Evolutionary conservation across 139 green algal species (phyloP), one percentile per base, ranked within the genome.

Genomic region (Astrephomene gubernaculifera): DNA sequence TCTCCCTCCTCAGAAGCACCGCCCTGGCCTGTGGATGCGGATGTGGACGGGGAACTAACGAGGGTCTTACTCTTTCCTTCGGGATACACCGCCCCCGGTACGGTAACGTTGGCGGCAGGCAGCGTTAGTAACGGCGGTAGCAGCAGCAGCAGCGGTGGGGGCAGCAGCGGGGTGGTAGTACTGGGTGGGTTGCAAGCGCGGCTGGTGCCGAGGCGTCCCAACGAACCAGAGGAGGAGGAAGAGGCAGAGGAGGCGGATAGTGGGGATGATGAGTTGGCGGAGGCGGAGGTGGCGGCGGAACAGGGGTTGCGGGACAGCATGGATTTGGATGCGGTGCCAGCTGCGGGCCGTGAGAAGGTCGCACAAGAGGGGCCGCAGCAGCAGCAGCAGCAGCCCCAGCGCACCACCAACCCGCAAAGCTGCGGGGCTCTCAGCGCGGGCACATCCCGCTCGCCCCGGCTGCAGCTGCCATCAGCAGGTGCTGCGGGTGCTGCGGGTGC

Each of bases 11-110:
- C 31, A 1, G 33, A 25, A 14, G 25, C 25, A 27, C 84, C 89
- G 8, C 89, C 89, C 0, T 92, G 89, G 89, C 83, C 68, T 0
- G 63, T 52, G 9, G 89, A 92, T 39, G n/a, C 60, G n/a, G 35
- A n/a, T n/a, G n/a, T 61, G 2, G 89, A 92, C 43, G 53, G 10
- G 0, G 43, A 63, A 31, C 70, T 92, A n/a, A 90, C 84, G 1
- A n/a, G 39, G 41, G 38, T 53, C 12, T 57, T 57, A 57, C 49
- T 57, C n/a, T n/a, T n/a, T n/a, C n/a, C n/a, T n/a, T n/a, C n/a
- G n/a, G n/a, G n/a, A 57, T 25, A 17, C 49, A 57, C 49, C 49
- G 17, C n/a, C n/a, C n/a, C n/a, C n/a, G n/a, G n/a, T n/a, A n/a
- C n/a, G n/a, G n/a, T n/a, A n/a, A n/a, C 90, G 49, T 35, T 90